Conservation (phyloP, 108 stramenopile species). For the Pseudonitzschia multistriata region DNA sequence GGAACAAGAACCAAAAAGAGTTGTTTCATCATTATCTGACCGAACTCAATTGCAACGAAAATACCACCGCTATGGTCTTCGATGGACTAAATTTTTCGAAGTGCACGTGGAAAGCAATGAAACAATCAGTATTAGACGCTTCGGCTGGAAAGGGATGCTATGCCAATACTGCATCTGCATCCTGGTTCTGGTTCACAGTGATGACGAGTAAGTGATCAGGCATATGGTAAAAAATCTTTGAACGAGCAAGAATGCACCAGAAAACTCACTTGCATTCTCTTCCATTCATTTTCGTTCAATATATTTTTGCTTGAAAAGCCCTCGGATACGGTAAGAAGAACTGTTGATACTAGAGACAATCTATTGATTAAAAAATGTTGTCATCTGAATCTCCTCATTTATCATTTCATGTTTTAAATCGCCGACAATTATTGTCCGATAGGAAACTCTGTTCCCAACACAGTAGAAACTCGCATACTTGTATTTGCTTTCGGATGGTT, state of each 20-base stretch:
- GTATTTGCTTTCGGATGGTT: slow-evolving; percentile 8
- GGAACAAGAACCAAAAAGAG: neutral
- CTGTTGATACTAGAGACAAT: neutral
- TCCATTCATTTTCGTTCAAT: neutral
- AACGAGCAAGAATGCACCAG: neutral
- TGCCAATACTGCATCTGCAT: slow-evolving; percentile 1
- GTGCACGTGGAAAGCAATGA: neutral
- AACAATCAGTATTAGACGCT: neutral
- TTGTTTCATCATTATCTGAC: neutral
- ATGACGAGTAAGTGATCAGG: neutral
- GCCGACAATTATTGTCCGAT: neutral
- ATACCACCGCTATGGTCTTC: neutral
- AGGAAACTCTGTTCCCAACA: slow-evolving; percentile 1
- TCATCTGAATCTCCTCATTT: too few species aligned
- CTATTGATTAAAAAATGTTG: neutral
- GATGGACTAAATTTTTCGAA: neutral
- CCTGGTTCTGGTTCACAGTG: slow-evolving; percentile 5
- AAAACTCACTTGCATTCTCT: neutral
- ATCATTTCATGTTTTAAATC: too few species aligned
- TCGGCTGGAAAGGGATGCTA: neutral
- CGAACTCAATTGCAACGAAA: neutral
- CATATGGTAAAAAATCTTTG: neutral
- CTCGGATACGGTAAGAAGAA: neutral
- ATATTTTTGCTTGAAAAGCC: neutral
- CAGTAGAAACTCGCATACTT: neutral